phyloP scores from a whole-genome alignment of 768 basidiomycete genomes.

The Leccinum obscurum region DNA sequence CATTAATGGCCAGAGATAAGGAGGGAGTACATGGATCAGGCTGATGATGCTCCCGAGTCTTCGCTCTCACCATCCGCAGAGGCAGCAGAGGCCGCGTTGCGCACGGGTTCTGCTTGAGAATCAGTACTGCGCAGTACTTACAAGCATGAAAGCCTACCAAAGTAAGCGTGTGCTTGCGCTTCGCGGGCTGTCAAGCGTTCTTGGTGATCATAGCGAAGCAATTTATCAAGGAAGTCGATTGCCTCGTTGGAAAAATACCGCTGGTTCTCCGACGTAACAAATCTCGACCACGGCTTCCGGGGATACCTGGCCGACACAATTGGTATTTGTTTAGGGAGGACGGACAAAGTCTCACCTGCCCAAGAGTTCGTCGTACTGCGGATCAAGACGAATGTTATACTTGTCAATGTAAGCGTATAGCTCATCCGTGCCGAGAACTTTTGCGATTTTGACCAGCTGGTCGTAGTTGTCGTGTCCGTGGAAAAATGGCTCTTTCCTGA shows the following conservation, averaged over 20 bases:
- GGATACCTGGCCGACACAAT: conserved; percentile 59
- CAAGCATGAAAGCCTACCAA: conserved; percentile 50
- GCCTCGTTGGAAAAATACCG: conserved; percentile 96
- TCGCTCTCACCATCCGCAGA: conserved; percentile 66
- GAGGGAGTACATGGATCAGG: conserved; percentile 29
- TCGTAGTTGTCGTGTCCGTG: conserved; percentile 99
- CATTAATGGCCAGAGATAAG: conserved; percentile 28
- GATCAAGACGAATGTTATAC: conserved; percentile 93
- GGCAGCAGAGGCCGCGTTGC: conserved; percentile 44
- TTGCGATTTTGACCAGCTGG: conserved; percentile 96
- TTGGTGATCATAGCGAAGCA: conserved; percentile 96
- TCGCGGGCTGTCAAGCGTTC: conserved; percentile 94
- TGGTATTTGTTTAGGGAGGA: conserved; percentile 10
- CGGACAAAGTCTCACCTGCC: conserved; percentile 55
- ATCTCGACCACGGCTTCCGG: conserved; percentile 92
- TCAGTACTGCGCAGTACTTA: conserved; percentile 19
- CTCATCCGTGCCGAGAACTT: conserved; percentile 96
- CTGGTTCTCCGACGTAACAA: conserved; percentile 95
- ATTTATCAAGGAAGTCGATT: conserved; percentile 93
- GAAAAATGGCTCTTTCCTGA: conserved; percentile 99
- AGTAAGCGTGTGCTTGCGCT: conserved; percentile 91
- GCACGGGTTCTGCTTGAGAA: conserved; percentile 60
- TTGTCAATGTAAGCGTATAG: conserved; percentile 90
- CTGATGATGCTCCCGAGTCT: conserved; percentile 35
- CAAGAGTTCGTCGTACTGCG: conserved; percentile 94